Base-by-base conservation (phyloP, 2,329 filamentous ascomycete species). In the Neospermospora avenae region DNA sequence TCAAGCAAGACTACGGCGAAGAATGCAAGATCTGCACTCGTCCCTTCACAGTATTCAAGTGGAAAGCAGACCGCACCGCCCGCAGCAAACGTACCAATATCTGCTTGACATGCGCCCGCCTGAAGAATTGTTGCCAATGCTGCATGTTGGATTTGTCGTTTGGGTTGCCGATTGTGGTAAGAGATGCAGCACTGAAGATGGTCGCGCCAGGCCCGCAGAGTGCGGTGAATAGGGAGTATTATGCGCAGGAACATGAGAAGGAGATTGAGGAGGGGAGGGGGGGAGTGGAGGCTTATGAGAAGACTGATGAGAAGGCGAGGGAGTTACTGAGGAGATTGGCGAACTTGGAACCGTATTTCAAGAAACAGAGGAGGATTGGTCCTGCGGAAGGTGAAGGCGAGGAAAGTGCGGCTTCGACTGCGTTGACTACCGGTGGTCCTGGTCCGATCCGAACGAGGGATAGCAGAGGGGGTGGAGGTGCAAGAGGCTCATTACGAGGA, bases 121-220 rank as follows among this genome's bases (percentile, higher is more conserved):
- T 98, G 67, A 99, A 99, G 78, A 99, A 99, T 79, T 98, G 95
- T 79, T 99, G 95, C 73, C 95, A 99, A 79, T 93, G 89, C 77
- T 99, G 95, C 80, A 98, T 98, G 91, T 87, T 99, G 56, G 95
- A 99, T 81, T 79, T 99, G 62, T 93, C 91, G 13, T 99, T 98
- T 72, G 96, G 95, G 24, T 81, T 99, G 28, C 95, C 95, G 11
- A 96, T 99, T 71, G 90, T 93, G 14, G 90, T 99, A 60, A 87
- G 95, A 72, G 95, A 99, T 79, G 95, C 95, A 3, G 95, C 96
- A 4, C 81, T 99, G 65, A 98, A 98, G 80, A 96, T 99, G 89
- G 90, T 98, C 44, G 93, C 93, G 0, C 93, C 95, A 0, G 95
- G 95, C 0, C 95, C 95, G 0, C 85, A 91, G 65, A 96, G 91